A percentile compares a stretch with the other conserved stretches of the same genome.
phyloP scores from a whole-genome alignment of 2,329 filamentous ascomycete species.

The Dactylellina drechsleri region DNA sequence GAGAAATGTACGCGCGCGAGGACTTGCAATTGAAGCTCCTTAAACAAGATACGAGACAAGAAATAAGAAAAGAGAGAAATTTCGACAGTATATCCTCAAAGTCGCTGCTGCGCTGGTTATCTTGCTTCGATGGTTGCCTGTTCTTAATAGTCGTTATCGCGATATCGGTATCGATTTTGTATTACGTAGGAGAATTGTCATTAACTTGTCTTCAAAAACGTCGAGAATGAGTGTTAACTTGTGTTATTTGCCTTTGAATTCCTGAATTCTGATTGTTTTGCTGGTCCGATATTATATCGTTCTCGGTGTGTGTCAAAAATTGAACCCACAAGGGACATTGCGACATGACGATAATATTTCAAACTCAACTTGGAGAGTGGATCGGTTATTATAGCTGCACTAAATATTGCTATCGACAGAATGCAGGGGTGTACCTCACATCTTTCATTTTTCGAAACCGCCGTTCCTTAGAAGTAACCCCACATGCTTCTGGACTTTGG shows the following conservation, averaged over 20 bases:
- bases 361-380: constrained; percentile 1
- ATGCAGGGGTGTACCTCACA: neutral
- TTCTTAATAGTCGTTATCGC: too few species aligned
- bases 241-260: too few species aligned
- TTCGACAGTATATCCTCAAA: neutral
- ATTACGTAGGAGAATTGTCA: too few species aligned
- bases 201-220: too few species aligned
- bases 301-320: too few species aligned
- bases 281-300: too few species aligned
- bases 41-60: neutral
- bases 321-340: too few species aligned
- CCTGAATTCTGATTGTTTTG: too few species aligned
- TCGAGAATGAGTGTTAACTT: too few species aligned
- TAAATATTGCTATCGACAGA: too few species aligned
- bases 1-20: neutral
- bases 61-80: constrained; percentile 1
- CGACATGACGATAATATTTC: neutral
- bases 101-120: neutral
- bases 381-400: neutral
- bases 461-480: constrained; percentile 2
- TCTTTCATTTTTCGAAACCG: neutral
- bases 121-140: too few species aligned
- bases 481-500: constrained; percentile 20
- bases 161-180: too few species aligned
- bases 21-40: neutral